Evolutionary conservation across 2,329 filamentous ascomycete species (phyloP), one percentile per base, ranked within the genome.

Genomic region (Septoria linicola): DNA sequence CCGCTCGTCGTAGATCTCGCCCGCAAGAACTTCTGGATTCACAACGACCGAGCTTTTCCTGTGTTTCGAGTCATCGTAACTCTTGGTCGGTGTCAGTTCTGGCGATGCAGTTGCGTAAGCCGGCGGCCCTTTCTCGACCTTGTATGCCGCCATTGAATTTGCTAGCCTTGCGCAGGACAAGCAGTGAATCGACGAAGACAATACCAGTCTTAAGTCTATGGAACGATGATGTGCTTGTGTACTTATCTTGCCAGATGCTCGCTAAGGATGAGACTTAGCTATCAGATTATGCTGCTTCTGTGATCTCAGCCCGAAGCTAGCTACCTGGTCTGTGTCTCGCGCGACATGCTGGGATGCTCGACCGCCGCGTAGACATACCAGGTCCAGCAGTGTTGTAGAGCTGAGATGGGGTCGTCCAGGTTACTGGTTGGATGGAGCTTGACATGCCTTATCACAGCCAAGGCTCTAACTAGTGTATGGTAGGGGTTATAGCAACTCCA

Each of bases 1-100:
- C 21, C 51, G 32, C 6, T 54, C 44, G 35, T 61, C 62, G 35
- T 54, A 59, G 20, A 63, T 41, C 41, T 61, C 60, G 21, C 59
- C 59, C 2, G 50, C 53, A 4, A 63, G 49, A 8, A 64, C 53
- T 17, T 63, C 60, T 17, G 55, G 32, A 19, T 53, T 56, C 47
- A 61, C 53, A 27, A n/a, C 36, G 20, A 48, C 42, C 20, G 51
- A 53, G 48, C 51, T 54, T 41, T 45, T 49, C n/a, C 51, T 48
- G 13, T 49, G 40, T 17, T 47, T 37, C 17, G 43, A 41, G 34
- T 41, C 52, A 45, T 59, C 47, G n/a, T 42, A 41, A 2, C 41
- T 47, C 4, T 44, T 35, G n/a, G 49, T 48, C 10, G 36, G 39
- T 17, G 39, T 41, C 17, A 40, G 30, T 8, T 53, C 25, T 11